Conservation (phyloP, 2,329 filamentous ascomycete species). For the Phialemonium atrogriseum region DNA sequence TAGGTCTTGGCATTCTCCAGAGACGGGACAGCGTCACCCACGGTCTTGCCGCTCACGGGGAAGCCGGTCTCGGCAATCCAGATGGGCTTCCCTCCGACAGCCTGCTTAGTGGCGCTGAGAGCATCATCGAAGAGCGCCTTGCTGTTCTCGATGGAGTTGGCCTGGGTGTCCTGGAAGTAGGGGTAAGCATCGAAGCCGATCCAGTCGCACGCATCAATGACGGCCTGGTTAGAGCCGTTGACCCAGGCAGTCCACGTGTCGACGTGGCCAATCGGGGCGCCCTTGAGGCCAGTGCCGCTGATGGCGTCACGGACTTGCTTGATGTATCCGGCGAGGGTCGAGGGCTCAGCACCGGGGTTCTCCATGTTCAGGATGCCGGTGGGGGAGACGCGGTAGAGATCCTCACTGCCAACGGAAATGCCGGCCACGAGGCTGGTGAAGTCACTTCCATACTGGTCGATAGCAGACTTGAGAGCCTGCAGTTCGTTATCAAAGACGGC, state of each 20-base stretch:
- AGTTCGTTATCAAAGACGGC: constrained; percentile 64
- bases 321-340: constrained; percentile 61
- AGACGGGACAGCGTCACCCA: constrained; percentile 55
- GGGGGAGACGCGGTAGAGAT: constrained; percentile 73
- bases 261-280: constrained; percentile 67
- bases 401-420: constrained; percentile 81
- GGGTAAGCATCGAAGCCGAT: constrained; percentile 80
- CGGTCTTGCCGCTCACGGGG: constrained; percentile 61
- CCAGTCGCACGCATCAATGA: constrained; percentile 67
- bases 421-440: constrained; percentile 64
- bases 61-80: constrained; percentile 89
- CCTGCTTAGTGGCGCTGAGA: constrained; percentile 48
- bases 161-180: constrained; percentile 66
- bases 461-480: constrained; percentile 59
- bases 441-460: constrained; percentile 56
- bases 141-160: constrained; percentile 57
- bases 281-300: constrained; percentile 49
- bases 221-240: constrained; percentile 61
- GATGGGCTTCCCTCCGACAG: constrained; percentile 58
- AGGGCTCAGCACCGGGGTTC: constrained; percentile 54
- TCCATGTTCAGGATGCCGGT: constrained; percentile 56
- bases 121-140: constrained; percentile 62
- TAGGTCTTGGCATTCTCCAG: constrained; percentile 65
- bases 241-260: constrained; percentile 81
- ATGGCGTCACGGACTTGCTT: constrained; percentile 56